Evolutionary conservation across 208 protist species (phyloP).

Genomic region (Pavlovales sp.): DNA sequence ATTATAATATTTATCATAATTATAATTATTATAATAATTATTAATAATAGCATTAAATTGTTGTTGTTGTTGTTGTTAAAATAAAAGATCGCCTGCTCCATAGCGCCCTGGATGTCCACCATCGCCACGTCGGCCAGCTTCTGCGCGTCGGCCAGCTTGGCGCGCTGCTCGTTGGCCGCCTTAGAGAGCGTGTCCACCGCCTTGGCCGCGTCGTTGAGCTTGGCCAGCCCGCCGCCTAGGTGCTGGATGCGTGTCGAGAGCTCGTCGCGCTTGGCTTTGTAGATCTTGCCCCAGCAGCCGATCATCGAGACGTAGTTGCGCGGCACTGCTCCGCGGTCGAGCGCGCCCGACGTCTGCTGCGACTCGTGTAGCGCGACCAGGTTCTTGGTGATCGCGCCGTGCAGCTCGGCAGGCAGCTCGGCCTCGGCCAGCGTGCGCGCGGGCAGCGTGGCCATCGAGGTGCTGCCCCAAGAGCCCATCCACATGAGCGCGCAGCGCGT

Average conservation of each 20-base stretch:
- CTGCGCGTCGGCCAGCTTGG: constrained; percentile 62
- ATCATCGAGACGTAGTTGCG: constrained; percentile 84
- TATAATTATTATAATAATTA: no score
- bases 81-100: no score
- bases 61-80: no score
- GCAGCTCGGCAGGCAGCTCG: not conserved
- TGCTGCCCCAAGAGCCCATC: constrained; percentile 82
- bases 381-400: constrained; percentile 59
- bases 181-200: constrained; percentile 81
- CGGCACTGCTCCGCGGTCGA: constrained; percentile 66
- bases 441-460: constrained; percentile 25
- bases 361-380: constrained; percentile 76
- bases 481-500: constrained; percentile 90
- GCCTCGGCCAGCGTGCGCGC: not conserved
- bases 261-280: constrained; percentile 71
- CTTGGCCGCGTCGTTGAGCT: constrained; percentile 86
- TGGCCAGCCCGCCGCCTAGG: constrained; percentile 80
- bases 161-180: constrained; percentile 68
- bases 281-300: constrained; percentile 77
- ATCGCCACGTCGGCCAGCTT: constrained; percentile 86
- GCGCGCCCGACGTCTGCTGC: constrained; percentile 60
- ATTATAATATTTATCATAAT: no score
- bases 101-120: constrained; percentile 86
- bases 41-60: no score
- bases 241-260: constrained; percentile 70